phyloP scores from a whole-genome alignment of 2,329 filamentous ascomycete genomes.

The Diaporthe amygdali region DNA sequence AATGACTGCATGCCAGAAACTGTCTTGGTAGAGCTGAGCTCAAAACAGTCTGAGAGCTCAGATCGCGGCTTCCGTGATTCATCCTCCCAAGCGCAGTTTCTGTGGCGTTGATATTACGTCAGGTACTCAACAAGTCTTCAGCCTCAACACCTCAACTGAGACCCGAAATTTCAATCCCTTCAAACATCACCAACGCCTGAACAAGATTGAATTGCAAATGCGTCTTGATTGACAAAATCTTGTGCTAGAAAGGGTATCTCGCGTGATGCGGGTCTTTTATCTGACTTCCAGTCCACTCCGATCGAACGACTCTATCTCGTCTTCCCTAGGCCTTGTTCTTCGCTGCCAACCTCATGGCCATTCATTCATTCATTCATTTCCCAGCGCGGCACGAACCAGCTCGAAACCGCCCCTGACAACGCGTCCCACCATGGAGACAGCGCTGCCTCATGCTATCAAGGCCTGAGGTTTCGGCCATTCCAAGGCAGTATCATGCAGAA shows the following conservation, averaged over 20 bases:
- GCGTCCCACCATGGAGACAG: not conserved
- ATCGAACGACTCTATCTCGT: not conserved
- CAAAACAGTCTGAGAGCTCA: too few species aligned
- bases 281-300: not conserved
- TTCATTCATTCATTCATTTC: not conserved
- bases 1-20: too few species aligned
- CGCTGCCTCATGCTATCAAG: not conserved
- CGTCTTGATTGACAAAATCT: constrained; percentile 7
- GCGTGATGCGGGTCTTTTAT: not conserved
- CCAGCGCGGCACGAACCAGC: constrained; percentile 4
- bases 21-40: too few species aligned
- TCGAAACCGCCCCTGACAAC: not conserved
- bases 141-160: not conserved
- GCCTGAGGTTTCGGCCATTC: not conserved
- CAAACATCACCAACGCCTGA: too few species aligned
- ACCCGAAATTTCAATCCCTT: too few species aligned
- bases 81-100: not conserved
- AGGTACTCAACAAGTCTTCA: not conserved
- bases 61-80: not conserved
- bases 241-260: constrained; percentile 16
- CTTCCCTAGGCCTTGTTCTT: not conserved
- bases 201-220: not conserved
- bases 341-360: too few species aligned
- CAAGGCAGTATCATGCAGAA: too few species aligned
- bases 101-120: not conserved